Evolutionary conservation across 495 filamentous ascomycete species (phyloP).

Genomic region (Chaetomium tenue): DNA sequence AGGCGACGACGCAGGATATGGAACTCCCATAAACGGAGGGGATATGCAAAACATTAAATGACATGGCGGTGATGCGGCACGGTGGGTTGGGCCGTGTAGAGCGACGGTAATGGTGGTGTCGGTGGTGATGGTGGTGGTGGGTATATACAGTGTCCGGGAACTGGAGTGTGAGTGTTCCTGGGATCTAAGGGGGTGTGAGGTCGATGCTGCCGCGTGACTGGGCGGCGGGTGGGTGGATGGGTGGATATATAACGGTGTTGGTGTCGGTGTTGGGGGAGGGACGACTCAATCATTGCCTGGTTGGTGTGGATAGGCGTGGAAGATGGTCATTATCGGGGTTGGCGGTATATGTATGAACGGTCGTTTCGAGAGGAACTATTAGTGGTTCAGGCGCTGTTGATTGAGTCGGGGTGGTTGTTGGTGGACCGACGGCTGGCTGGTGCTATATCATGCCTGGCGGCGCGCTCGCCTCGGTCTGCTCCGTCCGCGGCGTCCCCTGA

Average conservation of each 20-base stretch:
- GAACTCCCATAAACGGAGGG: background rate
- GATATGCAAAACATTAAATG: constrained; percentile 15
- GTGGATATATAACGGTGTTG: background rate
- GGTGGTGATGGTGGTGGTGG: background rate
- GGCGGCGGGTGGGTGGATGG: background rate
- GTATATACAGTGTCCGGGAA: background rate
- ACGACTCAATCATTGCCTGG: background rate
- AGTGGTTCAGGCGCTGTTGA: background rate
- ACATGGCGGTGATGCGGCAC: background rate
- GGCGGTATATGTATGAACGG: background rate
- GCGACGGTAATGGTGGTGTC: background rate
- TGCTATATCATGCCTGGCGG: constrained; percentile 40
- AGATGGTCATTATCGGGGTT: background rate
- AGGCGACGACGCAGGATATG: constrained; percentile 1
- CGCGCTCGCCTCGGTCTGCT: constrained; percentile 10
- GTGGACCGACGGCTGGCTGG: background rate
- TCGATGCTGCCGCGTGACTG: background rate
- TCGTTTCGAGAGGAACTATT: background rate
- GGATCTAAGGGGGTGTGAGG: too few species aligned
- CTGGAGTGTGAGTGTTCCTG: too few species aligned
- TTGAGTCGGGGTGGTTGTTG: background rate
- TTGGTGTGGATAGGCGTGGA: background rate
- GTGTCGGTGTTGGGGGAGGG: background rate
- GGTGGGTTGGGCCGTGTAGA: background rate
- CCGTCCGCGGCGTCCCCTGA: constrained; percentile 31